Conservation (phyloP, 306 rosid genomes). For the Trichosanthes cucumerina region DNA sequence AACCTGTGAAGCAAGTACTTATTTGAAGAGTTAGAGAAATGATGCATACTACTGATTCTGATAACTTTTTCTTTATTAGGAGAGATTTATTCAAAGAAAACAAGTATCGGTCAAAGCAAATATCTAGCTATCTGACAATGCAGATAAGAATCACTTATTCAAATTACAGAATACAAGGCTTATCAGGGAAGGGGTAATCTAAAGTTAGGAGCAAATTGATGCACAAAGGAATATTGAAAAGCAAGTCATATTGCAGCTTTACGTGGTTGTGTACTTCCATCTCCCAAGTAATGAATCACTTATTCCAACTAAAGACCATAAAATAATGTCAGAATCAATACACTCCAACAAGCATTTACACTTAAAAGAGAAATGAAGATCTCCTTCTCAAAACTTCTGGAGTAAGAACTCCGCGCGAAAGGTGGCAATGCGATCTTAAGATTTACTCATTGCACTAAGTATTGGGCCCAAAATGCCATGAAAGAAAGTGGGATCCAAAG, state of each 20-base stretch:
- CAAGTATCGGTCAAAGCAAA: neutral
- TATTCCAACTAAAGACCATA: neutral
- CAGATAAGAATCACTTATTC: too few species aligned
- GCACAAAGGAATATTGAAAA: neutral
- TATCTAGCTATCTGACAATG: neutral
- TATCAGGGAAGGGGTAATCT: neutral
- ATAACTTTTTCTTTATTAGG: neutral
- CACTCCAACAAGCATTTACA: neutral
- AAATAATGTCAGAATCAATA: neutral
- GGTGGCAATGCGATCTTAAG: neutral
- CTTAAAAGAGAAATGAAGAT: neutral
- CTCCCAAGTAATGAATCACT: neutral
- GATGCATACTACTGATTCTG: neutral
- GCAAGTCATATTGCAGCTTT: neutral
- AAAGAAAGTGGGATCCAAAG: neutral
- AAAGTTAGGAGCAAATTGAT: neutral
- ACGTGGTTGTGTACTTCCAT: neutral
- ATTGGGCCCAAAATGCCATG: neutral
- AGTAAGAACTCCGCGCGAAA: neutral
- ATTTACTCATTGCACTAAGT: neutral
- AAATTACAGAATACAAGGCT: too few species aligned
- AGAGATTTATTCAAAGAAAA: neutral
- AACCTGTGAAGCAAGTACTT: constrained; percentile 32
- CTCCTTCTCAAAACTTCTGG: neutral
- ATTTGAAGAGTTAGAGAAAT: neutral